Evolutionary conservation across 1,284 basidiomycete genomes (phyloP).

Genomic region (Peniophora sp.): DNA sequence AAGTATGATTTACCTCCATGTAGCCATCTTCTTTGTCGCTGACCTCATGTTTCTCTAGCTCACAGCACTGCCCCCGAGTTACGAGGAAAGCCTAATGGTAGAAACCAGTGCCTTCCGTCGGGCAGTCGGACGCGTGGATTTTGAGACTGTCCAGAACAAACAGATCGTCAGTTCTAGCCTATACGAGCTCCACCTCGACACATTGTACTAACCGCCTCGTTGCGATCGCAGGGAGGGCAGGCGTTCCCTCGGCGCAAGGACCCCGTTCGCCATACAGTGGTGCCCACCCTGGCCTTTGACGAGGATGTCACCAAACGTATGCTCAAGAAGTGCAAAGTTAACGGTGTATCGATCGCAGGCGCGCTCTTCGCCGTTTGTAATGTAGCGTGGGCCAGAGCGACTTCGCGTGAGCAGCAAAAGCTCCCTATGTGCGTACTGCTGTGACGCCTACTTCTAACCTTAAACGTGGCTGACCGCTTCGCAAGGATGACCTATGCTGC

Average conservation of each 20-base stretch:
- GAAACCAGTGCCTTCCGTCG: conserved; percentile 30
- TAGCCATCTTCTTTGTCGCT: background rate
- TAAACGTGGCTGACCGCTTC: background rate
- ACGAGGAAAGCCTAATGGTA: conserved; percentile 47
- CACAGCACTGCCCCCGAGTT: conserved; percentile 36
- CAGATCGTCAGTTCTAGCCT: conserved; percentile 32
- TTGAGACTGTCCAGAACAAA: conserved; percentile 40
- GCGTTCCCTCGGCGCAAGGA: conserved; percentile 45
- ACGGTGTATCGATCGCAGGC: conserved; percentile 68
- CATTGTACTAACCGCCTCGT: conserved; percentile 5
- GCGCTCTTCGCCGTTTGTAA: conserved; percentile 72
- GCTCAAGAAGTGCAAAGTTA: conserved; percentile 56
- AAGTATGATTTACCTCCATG: background rate
- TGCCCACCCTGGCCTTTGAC: conserved; percentile 55
- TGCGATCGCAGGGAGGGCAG: conserved; percentile 49
- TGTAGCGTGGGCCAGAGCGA: conserved; percentile 58
- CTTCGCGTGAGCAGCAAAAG: conserved; percentile 30
- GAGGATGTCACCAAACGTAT: conserved; percentile 46
- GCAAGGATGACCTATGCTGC: conserved; percentile 73
- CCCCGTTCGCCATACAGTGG: conserved; percentile 48
- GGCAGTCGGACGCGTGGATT: conserved; percentile 48
- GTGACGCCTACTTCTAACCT: conserved; percentile 24
- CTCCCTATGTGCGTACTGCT: conserved; percentile 32
- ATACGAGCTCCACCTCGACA: background rate
- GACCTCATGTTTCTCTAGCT: background rate